These are phyloP conservation scores for Fraxinus ornus DNA, from an alignment of 305 asterid genomes.

Conservation along the genomic window DNA sequence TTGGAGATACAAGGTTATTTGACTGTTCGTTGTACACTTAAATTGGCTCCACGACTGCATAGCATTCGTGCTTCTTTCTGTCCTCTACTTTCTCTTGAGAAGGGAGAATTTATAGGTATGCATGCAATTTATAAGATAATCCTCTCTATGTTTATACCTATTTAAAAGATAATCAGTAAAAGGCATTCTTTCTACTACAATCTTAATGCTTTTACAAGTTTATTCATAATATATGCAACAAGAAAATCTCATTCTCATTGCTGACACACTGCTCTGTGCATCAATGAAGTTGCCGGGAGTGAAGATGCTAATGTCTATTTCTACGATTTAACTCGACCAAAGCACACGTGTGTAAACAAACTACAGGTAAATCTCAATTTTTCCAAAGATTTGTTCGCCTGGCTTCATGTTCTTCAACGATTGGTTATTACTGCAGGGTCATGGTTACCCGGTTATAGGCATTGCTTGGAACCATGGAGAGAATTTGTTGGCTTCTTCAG, in stretches of 20 bases:
- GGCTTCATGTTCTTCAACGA: background rate
- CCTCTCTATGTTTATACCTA: background rate
- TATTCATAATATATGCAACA: background rate
- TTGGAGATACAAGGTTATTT: constrained; percentile 84
- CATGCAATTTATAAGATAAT: background rate
- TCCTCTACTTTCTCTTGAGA: constrained; percentile 97
- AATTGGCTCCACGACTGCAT: constrained; percentile 75
- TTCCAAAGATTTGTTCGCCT: background rate
- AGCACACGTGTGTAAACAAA: constrained; percentile 90
- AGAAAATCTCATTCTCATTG: background rate
- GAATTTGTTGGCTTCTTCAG: constrained; percentile 89
- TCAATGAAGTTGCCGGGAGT: constrained; percentile 82
- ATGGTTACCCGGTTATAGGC: constrained; percentile 87
- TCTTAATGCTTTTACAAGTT: background rate
- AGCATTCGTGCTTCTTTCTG: constrained; percentile 94
- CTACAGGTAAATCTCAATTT: constrained; percentile 57
- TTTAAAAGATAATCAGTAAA: background rate
- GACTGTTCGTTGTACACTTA: constrained; percentile 82
- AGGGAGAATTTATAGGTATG: constrained; percentile 92
- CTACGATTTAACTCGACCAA: constrained; percentile 85
- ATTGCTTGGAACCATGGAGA: constrained; percentile 97
- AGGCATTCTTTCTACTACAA: background rate
- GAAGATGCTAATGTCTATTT: constrained; percentile 92
- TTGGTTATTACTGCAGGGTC: constrained; percentile 58
- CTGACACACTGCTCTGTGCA: constrained; percentile 7